phyloP scores from a whole-genome alignment of 805 yeast genomes.

The Suhomyces prunicola region DNA sequence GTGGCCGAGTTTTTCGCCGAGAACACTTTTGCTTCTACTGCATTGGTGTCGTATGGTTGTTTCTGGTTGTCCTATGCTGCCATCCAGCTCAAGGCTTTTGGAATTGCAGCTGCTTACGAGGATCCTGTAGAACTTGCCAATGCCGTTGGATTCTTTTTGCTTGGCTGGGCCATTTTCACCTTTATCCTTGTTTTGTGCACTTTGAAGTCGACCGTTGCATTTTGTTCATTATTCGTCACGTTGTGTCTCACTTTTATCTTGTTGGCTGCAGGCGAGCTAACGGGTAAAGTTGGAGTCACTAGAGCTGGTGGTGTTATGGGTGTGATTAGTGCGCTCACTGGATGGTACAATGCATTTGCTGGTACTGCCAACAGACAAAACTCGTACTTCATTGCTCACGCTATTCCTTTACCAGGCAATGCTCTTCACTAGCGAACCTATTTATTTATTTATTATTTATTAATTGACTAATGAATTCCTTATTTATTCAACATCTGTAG shows the following conservation, averaged over 20 bases:
- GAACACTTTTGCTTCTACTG: constrained; percentile 72
- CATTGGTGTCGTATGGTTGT: constrained; percentile 57
- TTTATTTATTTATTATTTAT: constrained; percentile 1
- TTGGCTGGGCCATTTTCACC: constrained; percentile 43
- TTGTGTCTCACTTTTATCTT: constrained; percentile 34
- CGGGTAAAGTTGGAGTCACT: constrained; percentile 22
- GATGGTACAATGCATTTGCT: constrained; percentile 41
- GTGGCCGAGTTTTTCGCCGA: constrained; percentile 69
- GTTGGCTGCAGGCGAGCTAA: constrained; percentile 34
- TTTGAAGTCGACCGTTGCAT: constrained; percentile 37
- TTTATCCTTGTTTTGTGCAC: constrained; percentile 34
- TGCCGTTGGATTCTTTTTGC: constrained; percentile 36
- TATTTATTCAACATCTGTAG: background rate
- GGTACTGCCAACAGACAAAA: constrained; percentile 35
- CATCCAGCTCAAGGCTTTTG: constrained; percentile 56
- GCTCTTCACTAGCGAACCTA: background rate
- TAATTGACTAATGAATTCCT: background rate
- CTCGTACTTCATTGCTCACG: constrained; percentile 32
- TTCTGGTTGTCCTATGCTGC: constrained; percentile 70
- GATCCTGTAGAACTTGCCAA: constrained; percentile 22
- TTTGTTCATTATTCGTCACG: constrained; percentile 28
- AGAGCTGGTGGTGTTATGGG: constrained; percentile 44
- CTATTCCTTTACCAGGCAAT: constrained; percentile 21
- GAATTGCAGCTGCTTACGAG: constrained; percentile 54
- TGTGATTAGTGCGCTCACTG: constrained; percentile 38